Percentiles rank a stretch among this genome's conserved stretches.
These are phyloP conservation scores for Erodium chrysanthum DNA, from an alignment of 441 rosid species.

Conservation along the genomic window DNA sequence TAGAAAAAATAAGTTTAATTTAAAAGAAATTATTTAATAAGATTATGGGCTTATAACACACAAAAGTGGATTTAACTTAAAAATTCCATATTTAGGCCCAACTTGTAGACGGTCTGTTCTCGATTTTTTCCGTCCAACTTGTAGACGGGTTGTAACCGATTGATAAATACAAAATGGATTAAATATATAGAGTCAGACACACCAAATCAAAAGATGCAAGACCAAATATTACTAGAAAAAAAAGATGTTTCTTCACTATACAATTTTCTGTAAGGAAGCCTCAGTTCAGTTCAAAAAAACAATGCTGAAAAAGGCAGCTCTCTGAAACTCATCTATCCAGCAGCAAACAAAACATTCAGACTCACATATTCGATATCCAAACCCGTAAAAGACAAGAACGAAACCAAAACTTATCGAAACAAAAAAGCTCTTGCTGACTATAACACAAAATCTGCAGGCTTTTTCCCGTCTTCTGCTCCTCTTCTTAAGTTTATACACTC, in stretches of 20 bases:
- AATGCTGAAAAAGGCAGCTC: slow-evolving; percentile 24
- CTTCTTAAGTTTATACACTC: slow-evolving; percentile 35
- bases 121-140: no score
- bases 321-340: slow-evolving; percentile 3
- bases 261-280: slow-evolving; percentile 23
- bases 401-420: slow-evolving; percentile 13
- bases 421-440: slow-evolving; percentile 16
- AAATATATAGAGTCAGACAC: no score
- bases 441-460: slow-evolving; percentile 35
- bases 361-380: slow-evolving; percentile 10
- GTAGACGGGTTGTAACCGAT: no score
- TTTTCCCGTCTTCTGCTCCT: slow-evolving; percentile 21
- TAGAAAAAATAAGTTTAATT: no score
- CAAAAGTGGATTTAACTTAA: no score
- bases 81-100: no score
- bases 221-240: not conserved
- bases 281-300: slow-evolving; percentile 19
- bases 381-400: not conserved
- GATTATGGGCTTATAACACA: no score
- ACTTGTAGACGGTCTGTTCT: no score
- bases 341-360: not conserved
- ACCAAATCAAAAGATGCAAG: not conserved
- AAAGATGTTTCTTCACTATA: slow-evolving; percentile 19
- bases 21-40: no score
- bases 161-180: no score